Base-by-base conservation (phyloP, 2,329 filamentous ascomycete genomes). In the Phoma sp. region DNA sequence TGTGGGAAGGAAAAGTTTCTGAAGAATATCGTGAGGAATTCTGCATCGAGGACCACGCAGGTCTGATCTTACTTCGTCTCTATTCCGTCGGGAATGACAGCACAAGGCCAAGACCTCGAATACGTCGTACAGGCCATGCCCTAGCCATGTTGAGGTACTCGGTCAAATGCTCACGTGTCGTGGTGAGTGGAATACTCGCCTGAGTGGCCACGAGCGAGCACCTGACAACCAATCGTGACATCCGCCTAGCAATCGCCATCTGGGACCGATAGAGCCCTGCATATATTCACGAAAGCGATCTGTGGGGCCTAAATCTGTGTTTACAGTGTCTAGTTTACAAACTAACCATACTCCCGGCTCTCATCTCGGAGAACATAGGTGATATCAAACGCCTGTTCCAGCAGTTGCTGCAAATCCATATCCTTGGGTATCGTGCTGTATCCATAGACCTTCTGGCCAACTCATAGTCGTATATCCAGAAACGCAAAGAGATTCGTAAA, bases 391-490 rank as follows among this genome's bases (percentile, higher is more conserved):
- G 40, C 43, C 34, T n/a, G 10, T 40, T 15, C 37, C 38, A 42
- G 38, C 39, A 54, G 33, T 28, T 30, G 34, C 48, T 55, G 47
- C 51, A 40, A 34, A 34, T 34, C 28, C 33, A 49, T 49, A 30
- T 4, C 34, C 40, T 17, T 50, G 58, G 59, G 56, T 65, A 65
- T 65, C 60, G 30, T 57, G 56, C 47, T 55, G 28, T 51, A 40
- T 53, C 45, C 38, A 28, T 29, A 33, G 52, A 51, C 43, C 36
- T 28, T 42, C 51, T n/a, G n/a, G n/a, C n/a, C n/a, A n/a, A n/a
- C n/a, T n/a, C n/a, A n/a, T n/a, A n/a, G n/a, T n/a, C n/a, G n/a
- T n/a, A 30, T 37, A 26, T 48, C 42, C 33, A 56, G 40, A 40
- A 34, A 40, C 29, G 39, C 52, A 47, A 42, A 60, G 26, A 53